Percentiles rank a stretch among this genome's conserved stretches.
Evolutionary conservation across 768 basidiomycete genomes (phyloP).

Genomic region (Trametes maxima): DNA sequence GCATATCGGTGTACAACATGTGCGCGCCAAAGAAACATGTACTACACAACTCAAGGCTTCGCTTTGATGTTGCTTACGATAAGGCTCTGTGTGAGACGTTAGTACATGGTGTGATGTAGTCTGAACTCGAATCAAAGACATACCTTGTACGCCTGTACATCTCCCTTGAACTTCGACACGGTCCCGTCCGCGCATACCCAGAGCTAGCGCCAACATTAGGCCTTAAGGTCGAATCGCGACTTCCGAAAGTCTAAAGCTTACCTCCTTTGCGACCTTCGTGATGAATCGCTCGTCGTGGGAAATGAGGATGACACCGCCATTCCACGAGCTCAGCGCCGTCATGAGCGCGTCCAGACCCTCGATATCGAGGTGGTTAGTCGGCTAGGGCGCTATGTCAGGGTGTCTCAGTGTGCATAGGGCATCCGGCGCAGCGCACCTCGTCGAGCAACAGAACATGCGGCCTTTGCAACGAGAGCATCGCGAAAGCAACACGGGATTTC

Average conservation of each 20-base stretch:
- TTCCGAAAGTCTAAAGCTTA: slow-evolving; percentile 35
- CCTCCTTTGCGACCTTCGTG: slow-evolving; percentile 85
- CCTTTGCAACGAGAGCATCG: slow-evolving; percentile 78
- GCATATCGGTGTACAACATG: background rate
- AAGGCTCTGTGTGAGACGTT: slow-evolving; percentile 50
- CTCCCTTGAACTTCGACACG: slow-evolving; percentile 82
- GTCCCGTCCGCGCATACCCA: slow-evolving; percentile 92
- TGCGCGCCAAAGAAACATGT: background rate
- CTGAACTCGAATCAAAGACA: slow-evolving; percentile 9
- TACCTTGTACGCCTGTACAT: slow-evolving; percentile 92
- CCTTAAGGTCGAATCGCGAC: slow-evolving; percentile 7
- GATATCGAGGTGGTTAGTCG: slow-evolving; percentile 96
- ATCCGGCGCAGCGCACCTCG: slow-evolving; percentile 62
- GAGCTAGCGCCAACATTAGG: slow-evolving; percentile 49
- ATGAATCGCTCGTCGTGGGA: slow-evolving; percentile 97
- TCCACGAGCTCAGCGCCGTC: slow-evolving; percentile 76
- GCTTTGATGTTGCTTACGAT: slow-evolving; percentile 50
- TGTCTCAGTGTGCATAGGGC: background rate
- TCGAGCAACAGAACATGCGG: slow-evolving; percentile 94
- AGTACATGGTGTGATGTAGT: background rate
- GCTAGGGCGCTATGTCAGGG: slow-evolving; percentile 38
- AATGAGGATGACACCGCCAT: slow-evolving; percentile 90
- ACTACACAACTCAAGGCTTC: slow-evolving; percentile 26
- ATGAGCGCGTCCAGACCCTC: slow-evolving; percentile 97
- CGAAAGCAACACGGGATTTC: slow-evolving; percentile 94